Conservation (phyloP, 2,329 filamentous ascomycete species). For the Graphiopsis chlorocephala region DNA sequence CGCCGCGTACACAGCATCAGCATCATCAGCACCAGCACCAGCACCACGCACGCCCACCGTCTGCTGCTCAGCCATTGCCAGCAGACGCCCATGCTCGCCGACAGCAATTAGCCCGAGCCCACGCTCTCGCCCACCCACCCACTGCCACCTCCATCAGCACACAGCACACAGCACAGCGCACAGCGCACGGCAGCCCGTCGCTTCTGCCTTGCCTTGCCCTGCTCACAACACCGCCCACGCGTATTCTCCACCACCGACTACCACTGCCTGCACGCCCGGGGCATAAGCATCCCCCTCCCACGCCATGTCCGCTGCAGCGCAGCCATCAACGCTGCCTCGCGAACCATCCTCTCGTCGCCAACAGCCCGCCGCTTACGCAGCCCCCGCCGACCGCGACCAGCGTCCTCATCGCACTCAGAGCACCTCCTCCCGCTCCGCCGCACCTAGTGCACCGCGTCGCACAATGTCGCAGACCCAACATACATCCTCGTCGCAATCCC, state of each 20-base stretch:
- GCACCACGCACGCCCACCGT: background rate
- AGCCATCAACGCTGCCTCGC: conserved; percentile 47
- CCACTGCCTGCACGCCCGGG: conserved; percentile 27
- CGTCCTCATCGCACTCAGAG: conserved; percentile 42
- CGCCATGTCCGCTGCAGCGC: conserved; percentile 45
- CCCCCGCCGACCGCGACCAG: conserved; percentile 46
- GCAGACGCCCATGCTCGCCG: background rate
- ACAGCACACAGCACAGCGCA: background rate
- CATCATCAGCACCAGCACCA: too few relatives aligned
- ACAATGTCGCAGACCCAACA: conserved; percentile 34
- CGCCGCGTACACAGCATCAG: background rate
- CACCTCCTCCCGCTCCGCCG: conserved; percentile 31
- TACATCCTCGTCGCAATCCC: conserved; percentile 25
- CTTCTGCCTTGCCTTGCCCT: background rate
- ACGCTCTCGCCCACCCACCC: background rate
- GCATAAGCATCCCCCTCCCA: conserved; percentile 28
- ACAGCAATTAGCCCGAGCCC: background rate
- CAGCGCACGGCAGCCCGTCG: background rate
- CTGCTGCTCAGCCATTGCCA: background rate
- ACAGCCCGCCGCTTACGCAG: conserved; percentile 42
- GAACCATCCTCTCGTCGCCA: conserved; percentile 50
- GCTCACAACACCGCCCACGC: background rate
- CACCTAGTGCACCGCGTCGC: conserved; percentile 34
- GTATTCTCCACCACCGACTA: too few relatives aligned
- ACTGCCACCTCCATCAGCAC: background rate